Base-by-base conservation (phyloP, 2,329 filamentous ascomycete species). In the Nothomitra cinnamomea region DNA sequence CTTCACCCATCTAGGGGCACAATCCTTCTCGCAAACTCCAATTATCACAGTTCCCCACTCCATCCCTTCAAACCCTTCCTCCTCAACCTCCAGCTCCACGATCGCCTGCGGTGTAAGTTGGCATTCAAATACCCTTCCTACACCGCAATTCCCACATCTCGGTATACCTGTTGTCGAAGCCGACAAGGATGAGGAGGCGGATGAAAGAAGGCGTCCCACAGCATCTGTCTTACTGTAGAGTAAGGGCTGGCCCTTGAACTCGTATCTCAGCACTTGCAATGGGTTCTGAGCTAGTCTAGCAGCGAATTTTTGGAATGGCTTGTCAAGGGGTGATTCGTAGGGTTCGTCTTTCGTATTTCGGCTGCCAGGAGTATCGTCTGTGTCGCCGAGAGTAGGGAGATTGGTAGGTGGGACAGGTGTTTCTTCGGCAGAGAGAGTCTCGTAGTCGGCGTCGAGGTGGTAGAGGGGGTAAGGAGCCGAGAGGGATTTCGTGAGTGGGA, bases 41-140 rank as follows among this genome's bases (percentile, higher is more conserved):
- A 96, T 72, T 55, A 98, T 79, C 7, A 98, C 77, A 0, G 88
- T 96, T 0, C 90, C 90, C 92, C 92, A 98, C 62, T 98, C 92
- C 92, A 98, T 0, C 89, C 92, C 52, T 72, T 94, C 76, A 69
- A 69, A 59, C 58, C 70, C 71, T 67, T 69, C 65, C 42, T 89
- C 85, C 8, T 78, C 77, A 1, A 77, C 81, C 71, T 96, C 92
- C 53, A 96, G 72, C 72, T 94, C 85, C 28, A 80, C 79, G 61
- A 98, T 98, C 2, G 88, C 83, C 64, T 94, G 85, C 41, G 92
- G 92, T 59, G 84, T 89, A 58, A 98, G 72, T 72, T 98, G 92
- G 55, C 95, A 74, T 73, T 98, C 92, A 65, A 96, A 96, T 13
- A 84, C 79, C 57, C 90, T 79, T 51, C 76, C 72, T 0, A 75